Evolutionary conservation across 495 filamentous ascomycete species (phyloP), one percentile per base, ranked within the genome.

Genomic region (Umbilicaria muhlenbergii): DNA sequence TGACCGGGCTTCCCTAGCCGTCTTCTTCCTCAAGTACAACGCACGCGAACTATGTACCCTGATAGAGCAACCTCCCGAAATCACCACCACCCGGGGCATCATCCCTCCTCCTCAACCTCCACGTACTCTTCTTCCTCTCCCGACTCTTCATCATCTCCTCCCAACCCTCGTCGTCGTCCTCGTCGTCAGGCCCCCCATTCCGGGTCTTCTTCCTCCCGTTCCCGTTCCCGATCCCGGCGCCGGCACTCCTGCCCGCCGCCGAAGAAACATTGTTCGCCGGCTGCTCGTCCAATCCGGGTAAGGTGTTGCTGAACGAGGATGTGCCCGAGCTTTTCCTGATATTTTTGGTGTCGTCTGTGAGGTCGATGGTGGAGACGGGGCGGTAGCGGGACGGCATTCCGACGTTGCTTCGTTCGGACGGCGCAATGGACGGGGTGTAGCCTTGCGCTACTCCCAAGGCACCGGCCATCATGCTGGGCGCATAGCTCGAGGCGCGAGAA

Each of bases 391-490:
- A 77, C 18, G 89, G 83, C 39, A 89, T 65, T 3, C 91, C 92
- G 44, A 95, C 70, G 57, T 86, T 96, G 62, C 85, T 94, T 39
- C 91, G 80, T 63, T 98, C 91, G 1, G 83, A 93, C 4, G 91
- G 92, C 4, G 91, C 88, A 44, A 96, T 89, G 3, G 78, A 83
- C 3, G 81, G 66, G 0, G 80, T 68, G 56, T 85, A 86, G 15
- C 73, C 71, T 41, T 59, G 55, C 32, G 53, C 53, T 5, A 57
- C 49, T 0, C 55, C 51, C 34, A 55, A 40, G 11, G 55, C 51
- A 39, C 58, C 55, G 34, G 53, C 51, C 44, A 55, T 52, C 42
- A 57, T 51, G 48, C 62, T 55, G 24, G 50, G 57, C 12, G 61
- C 58, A 10, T 28, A 28, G 24, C 24, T 28, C 50, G 53, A 51